Base-by-base conservation (phyloP, 306 rosid genomes). In the Prunus mongolica region DNA sequence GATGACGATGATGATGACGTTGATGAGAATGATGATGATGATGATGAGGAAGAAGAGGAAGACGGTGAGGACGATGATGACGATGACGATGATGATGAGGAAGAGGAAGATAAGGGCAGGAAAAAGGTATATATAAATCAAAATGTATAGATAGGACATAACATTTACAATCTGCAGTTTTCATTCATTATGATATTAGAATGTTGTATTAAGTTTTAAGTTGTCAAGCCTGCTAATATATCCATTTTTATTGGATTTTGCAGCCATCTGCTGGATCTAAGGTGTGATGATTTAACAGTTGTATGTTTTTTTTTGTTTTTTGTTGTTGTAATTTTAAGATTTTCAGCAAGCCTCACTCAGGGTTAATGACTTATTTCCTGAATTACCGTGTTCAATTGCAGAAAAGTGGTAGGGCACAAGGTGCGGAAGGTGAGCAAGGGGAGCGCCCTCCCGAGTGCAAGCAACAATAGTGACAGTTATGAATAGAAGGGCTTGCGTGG, bases 361-460 rank as follows among this genome's bases (percentile, higher is more conserved):
- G 67, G 56, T 58, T 72, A 5, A 15, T 72, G 27, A 38, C 25
- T 30, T 79, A 4, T 19, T 25, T 22, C 27, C 57, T 54, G 44
- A 49, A 45, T 28, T 72, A 8, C 71, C 27, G 45, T 73, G 71
- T 19, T 32, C 41, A 55, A 81, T 45, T 71, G 65, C 88, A 89
- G 93, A 91, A 89, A 88, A 50, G 88, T 71, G 90, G 81, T 76
- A 81, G 68, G 75, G 80, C 88, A 5, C 83, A 55, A 58, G 78
- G 38, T n/a, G 91, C 66, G 12, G 85, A 80, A 72, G 91, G 85
- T 46, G 86, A 74, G 79, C 85, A 57, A 54, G 90, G 90, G 1
- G 93, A 89, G 85, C 86, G 89, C 22, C 93, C 96, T 64, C 90
- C 92, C 7, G 96, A 89, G 72, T 91, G 96, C 96, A 89, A 91